Evolutionary conservation across 164 flowering plant species (phyloP), one percentile per base, ranked within the genome.

Genomic region (Berberis vulgaris): DNA sequence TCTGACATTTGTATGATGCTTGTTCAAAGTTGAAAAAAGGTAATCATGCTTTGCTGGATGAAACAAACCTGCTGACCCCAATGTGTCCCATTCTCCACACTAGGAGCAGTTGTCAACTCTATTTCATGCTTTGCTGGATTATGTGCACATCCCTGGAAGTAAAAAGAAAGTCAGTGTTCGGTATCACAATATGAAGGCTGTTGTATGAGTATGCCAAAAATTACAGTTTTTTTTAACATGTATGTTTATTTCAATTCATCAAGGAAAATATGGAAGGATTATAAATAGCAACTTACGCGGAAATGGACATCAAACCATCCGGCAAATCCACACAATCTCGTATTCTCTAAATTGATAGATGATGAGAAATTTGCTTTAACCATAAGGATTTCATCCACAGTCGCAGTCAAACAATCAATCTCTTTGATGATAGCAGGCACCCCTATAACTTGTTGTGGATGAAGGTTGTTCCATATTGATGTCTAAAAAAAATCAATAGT

Each of bases 221-320:
- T 10, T 4, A 7, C 54, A 52, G 10, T 52, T 47, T 7, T 6
- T 47, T 4, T 11, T 2, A 5, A 46, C 8, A 46, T 46, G 6
- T 46, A 11, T 1, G 54, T 4, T 26, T 26, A 26, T 52, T 26
- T 10, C 54, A 52, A 7, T 10, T 52, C n/a, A 11, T 52, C n/a
- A 4, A 52, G n/a, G 1, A 1, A 4, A 2, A 57, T 4, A 9
- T 40, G 4, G 8, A 9, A 41, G 26, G 26, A 41, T 57, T 2
- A 40, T 57, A 13, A 55, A 2, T 26, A n/a, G 42, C n/a, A 57
- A 73, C 87, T 70, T 76, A 94, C 99, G 63, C 89, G 85, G 69
- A 94, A 94, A 73, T 89, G 97, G 65, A 94, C 99, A 79, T 94
- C 99, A 79, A 94, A 94, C 99, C 99, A 91, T 65, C 99, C 99